Evolutionary conservation across 2,329 filamentous ascomycete genomes (phyloP).

Genomic region (Fusarium agapanthi): DNA sequence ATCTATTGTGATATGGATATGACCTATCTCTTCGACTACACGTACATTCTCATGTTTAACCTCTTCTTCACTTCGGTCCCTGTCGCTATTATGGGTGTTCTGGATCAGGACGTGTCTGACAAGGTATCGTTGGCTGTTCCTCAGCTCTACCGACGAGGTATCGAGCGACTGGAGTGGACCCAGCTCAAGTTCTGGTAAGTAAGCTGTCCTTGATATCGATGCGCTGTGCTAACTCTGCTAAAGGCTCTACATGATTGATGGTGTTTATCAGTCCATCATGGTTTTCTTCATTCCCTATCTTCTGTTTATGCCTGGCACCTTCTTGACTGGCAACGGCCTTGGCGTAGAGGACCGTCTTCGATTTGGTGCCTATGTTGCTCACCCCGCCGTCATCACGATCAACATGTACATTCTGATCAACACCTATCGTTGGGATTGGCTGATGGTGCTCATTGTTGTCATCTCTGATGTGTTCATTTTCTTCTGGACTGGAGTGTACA

Average conservation of each 20-base stretch:
- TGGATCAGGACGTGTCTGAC: constrained; percentile 97
- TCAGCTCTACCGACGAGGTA: constrained; percentile 93
- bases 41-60: constrained; percentile 96
- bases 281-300: constrained; percentile 94
- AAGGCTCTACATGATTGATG: constrained; percentile 93
- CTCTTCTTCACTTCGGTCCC: constrained; percentile 95
- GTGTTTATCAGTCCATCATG: constrained; percentile 92
- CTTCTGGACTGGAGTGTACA: constrained; percentile 94
- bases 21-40: constrained; percentile 97
- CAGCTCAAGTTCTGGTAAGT: constrained; percentile 94
- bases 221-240: constrained; percentile 10
- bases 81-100: constrained; percentile 92
- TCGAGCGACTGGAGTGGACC: constrained; percentile 96
- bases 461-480: constrained; percentile 90
- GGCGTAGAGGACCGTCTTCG: constrained; percentile 81
- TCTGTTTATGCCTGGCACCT: constrained; percentile 74
- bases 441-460: constrained; percentile 82
- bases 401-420: constrained; percentile 96
- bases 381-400: constrained; percentile 85
- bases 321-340: constrained; percentile 76
- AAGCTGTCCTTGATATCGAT: neutral
- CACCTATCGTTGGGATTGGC: constrained; percentile 97
- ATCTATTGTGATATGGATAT: constrained; percentile 96
- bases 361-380: constrained; percentile 87
- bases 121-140: constrained; percentile 93